Evolutionary conservation across 768 basidiomycete genomes (phyloP), one percentile per base, ranked within the genome.

Genomic region (Mycena alexandri): DNA sequence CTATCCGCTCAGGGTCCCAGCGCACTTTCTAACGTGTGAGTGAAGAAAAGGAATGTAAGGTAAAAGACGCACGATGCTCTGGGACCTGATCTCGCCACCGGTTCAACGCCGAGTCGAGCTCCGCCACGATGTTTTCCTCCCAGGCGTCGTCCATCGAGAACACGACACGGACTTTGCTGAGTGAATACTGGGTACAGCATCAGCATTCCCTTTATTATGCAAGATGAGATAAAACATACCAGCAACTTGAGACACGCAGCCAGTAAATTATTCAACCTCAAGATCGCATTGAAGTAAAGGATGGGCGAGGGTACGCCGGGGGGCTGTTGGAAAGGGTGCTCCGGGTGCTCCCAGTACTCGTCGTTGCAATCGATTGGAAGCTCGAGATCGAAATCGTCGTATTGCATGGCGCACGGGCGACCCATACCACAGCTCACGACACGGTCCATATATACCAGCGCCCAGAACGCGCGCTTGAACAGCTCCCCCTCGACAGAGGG

Each of bases 361-460:
- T 92, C 90, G 62, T 91, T 90, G n/a, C 88, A 86, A n/a, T 89
- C 87, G 2, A 85, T 73, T 2, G 89, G 89, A 13, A 83, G 80
- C 22, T 89, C 89, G 14, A 86, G 77, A 63, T 91, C 89, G 63
- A 87, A 88, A 66, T 90, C 89, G 61, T 86, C 86, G 53, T 88
- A 86, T 44, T 87, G 83, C 7, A 90, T 79, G 5, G 86, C 83
- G 63, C 86, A 81, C 0, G 89, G 86, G 12, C 90, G 80, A 14
- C 91, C 91, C 42, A 89, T 76, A 19, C 80, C 79, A 7, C 76
- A 73, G 19, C 81, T 81, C 62, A 71, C 51, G 33, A 51, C 41
- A 21, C 54, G 57, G 67, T 74, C 73, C 8, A 69, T 17, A 5
- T 65, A 47, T 4, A 75, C 55, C 12, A 80, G 59, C 12, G 75